phyloP scores from a whole-genome alignment of 2,329 filamentous ascomycete species.

The Lachnellula subtilissima region DNA sequence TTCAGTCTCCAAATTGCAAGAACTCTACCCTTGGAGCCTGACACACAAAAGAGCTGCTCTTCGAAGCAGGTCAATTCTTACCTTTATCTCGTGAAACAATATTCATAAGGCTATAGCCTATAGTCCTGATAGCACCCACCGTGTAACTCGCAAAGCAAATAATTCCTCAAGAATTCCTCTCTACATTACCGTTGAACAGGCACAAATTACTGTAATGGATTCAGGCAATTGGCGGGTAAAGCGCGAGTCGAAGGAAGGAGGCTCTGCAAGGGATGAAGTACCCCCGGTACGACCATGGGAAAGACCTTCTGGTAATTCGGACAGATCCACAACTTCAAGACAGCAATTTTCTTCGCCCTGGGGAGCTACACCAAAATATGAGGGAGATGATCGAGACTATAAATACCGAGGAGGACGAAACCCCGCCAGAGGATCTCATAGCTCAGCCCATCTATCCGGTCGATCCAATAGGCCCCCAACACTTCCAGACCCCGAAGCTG shows the following conservation, averaged over 20 bases:
- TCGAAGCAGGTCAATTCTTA: too few species aligned
- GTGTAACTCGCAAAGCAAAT: too few species aligned
- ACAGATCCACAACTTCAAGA: background rate
- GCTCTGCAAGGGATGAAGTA: background rate
- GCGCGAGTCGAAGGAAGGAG: constrained; percentile 10
- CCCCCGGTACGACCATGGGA: background rate
- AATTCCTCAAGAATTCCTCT: too few species aligned
- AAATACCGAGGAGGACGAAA: background rate
- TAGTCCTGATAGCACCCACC: too few species aligned
- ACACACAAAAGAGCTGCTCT: too few species aligned
- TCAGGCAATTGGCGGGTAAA: constrained; percentile 26
- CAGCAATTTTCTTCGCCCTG: background rate
- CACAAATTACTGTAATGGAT: constrained; percentile 13
- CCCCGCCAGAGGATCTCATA: constrained; percentile 1
- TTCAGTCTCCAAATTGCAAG: too few species aligned
- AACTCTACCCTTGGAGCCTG: too few species aligned
- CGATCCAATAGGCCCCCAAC: background rate
- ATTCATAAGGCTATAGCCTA: too few species aligned
- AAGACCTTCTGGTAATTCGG: background rate
- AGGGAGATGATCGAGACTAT: background rate
- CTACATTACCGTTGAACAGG: too few species aligned
- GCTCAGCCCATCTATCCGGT: background rate
- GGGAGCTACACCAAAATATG: background rate
- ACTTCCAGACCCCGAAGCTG: constrained; percentile 1
- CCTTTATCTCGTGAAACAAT: too few species aligned